Percentiles rank a stretch among this genome's conserved stretches.
Conservation (phyloP, 768 basidiomycete species). For the Mycena alexandri region DNA sequence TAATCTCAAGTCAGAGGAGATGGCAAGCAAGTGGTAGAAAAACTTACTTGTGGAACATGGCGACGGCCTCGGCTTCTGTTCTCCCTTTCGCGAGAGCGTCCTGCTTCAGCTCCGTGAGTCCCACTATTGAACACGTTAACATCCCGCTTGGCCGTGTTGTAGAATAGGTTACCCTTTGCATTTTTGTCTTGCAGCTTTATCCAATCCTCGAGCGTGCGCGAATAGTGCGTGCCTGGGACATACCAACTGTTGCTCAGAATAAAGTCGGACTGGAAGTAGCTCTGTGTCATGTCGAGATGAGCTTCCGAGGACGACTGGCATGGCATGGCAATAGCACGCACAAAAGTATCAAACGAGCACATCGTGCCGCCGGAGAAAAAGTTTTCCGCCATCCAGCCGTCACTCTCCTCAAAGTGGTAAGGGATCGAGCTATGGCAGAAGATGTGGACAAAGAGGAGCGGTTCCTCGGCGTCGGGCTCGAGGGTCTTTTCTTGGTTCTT, state of each 20-base stretch:
- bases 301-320: not conserved
- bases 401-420: constrained; percentile 77
- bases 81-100: constrained; percentile 63
- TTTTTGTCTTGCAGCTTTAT: constrained; percentile 69
- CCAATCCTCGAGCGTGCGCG: constrained; percentile 76
- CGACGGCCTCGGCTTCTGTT: constrained; percentile 63
- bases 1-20: constrained; percentile 34
- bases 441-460: constrained; percentile 76
- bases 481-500: constrained; percentile 19
- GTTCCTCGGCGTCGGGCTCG: constrained; percentile 47
- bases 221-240: constrained; percentile 74
- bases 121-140: constrained; percentile 44
- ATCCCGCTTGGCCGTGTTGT: not conserved
- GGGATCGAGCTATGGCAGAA: constrained; percentile 75
- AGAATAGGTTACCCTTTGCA: constrained; percentile 48
- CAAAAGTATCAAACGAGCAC: constrained; percentile 75
- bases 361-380: constrained; percentile 85
- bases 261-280: constrained; percentile 76
- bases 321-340: constrained; percentile 40
- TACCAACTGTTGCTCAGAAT: constrained; percentile 72
- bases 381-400: constrained; percentile 82
- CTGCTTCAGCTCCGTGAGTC: constrained; percentile 60
- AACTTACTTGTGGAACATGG: constrained; percentile 66
- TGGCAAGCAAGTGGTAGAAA: not conserved
- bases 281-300: constrained; percentile 44